phyloP scores from a whole-genome alignment of 2,329 filamentous ascomycete species.

The Macrophomina pseudophaseolina region DNA sequence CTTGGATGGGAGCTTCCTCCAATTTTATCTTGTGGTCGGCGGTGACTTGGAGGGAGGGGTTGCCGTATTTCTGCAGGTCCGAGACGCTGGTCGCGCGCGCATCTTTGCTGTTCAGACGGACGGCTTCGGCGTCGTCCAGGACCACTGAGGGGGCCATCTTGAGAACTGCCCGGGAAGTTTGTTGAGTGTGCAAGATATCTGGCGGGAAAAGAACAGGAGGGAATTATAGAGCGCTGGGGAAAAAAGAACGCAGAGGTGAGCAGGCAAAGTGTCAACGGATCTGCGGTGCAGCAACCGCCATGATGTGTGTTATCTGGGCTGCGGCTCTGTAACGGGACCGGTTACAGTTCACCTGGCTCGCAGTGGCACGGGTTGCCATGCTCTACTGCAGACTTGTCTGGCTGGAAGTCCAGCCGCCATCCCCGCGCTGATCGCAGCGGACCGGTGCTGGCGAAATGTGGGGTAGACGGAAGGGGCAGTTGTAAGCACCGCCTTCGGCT shows the following conservation, averaged over 20 bases:
- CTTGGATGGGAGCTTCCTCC: slow-evolving; percentile 62
- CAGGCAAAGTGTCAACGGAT: background rate
- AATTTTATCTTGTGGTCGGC: slow-evolving; percentile 64
- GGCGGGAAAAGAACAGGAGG: background rate
- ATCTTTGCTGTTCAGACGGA: background rate
- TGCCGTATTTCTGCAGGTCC: slow-evolving; percentile 35
- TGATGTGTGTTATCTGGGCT: background rate
- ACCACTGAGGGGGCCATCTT: slow-evolving; percentile 8
- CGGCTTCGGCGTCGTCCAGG: background rate
- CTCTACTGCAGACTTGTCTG: background rate
- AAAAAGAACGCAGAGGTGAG: background rate
- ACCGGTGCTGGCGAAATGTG: background rate
- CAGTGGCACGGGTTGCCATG: slow-evolving; percentile 6
- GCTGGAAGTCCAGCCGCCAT: background rate
- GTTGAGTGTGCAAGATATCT: background rate
- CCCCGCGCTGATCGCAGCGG: slow-evolving; percentile 1
- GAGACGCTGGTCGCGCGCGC: background rate
- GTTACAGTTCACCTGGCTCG: background rate
- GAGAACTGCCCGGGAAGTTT: background rate
- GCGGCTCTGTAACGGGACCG: background rate
- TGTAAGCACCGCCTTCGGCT: slow-evolving; percentile 8
- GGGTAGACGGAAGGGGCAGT: slow-evolving; percentile 11
- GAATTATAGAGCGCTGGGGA: background rate
- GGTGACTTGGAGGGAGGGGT: slow-evolving; percentile 65
- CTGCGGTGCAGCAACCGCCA: background rate